Conservation (phyloP, 257 asterid species). For the Penstemon eatonii region DNA sequence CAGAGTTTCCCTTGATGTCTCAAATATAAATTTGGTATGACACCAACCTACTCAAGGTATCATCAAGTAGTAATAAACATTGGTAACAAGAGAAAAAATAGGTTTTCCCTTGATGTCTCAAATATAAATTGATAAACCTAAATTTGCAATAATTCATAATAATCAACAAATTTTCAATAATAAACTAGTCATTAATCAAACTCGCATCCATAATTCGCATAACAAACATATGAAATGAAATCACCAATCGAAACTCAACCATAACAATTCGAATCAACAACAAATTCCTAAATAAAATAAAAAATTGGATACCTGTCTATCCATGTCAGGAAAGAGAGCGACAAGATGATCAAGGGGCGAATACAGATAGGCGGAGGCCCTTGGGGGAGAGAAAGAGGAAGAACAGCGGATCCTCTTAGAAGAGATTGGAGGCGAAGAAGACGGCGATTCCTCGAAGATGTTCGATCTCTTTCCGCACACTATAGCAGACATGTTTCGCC, state of each 20-base stretch:
- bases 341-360: constrained; percentile 62
- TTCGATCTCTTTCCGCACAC: constrained; percentile 98
- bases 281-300: not conserved
- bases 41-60: not conserved
- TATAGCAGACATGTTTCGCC: constrained; percentile 96
- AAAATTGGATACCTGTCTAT: constrained; percentile 61
- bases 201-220: too few species aligned
- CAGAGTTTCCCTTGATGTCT: not conserved
- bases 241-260: not conserved
- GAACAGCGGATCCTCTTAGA: constrained; percentile 87
- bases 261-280: not conserved
- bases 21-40: not conserved
- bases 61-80: not conserved
- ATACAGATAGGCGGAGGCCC: constrained; percentile 36
- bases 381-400: constrained; percentile 74
- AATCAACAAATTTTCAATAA: too few species aligned
- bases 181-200: too few species aligned
- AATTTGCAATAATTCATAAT: too few species aligned
- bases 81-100: not conserved
- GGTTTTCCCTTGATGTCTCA: not conserved
- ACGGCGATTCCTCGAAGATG: constrained; percentile 89
- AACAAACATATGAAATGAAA: too few species aligned
- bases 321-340: constrained; percentile 85
- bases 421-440: constrained; percentile 73
- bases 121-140: too few species aligned